These are phyloP conservation scores for Lepidium africanum DNA, from an alignment of 345 rosid genomes.

Conservation along the genomic window DNA sequence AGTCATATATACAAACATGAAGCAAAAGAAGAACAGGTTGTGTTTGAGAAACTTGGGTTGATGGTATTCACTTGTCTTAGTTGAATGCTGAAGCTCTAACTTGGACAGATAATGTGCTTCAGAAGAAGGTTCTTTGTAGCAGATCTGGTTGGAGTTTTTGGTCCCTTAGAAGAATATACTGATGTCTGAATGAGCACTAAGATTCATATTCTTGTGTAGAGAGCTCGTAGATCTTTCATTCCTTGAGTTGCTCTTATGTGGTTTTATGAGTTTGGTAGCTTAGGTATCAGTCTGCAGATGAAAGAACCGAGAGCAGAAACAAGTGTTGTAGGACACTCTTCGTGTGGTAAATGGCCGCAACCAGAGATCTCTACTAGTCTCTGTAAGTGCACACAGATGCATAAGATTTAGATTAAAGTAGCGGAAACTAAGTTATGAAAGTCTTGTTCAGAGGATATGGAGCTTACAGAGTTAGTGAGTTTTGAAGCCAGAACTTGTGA, in stretches of 20 bases:
- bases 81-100: neutral
- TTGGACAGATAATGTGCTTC: neutral
- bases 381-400: constrained; percentile 31
- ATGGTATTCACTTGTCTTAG: neutral
- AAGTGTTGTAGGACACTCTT: constrained; percentile 78
- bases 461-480: constrained; percentile 79
- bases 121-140: neutral
- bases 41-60: neutral
- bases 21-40: neutral
- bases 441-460: neutral
- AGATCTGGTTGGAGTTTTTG: neutral
- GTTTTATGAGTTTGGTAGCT: constrained; percentile 21
- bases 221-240: neutral
- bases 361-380: constrained; percentile 78
- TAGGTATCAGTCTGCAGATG: constrained; percentile 46
- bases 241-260: neutral
- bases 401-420: neutral
- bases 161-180: neutral
- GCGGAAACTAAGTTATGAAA: neutral
- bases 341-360: constrained; percentile 92
- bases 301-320: constrained; percentile 70
- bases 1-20: neutral
- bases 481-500: constrained; percentile 69
- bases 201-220: neutral
- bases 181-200: neutral